Base-by-base conservation (phyloP, 2,329 filamentous ascomycete species). In the Daldinia eschscholtzii region DNA sequence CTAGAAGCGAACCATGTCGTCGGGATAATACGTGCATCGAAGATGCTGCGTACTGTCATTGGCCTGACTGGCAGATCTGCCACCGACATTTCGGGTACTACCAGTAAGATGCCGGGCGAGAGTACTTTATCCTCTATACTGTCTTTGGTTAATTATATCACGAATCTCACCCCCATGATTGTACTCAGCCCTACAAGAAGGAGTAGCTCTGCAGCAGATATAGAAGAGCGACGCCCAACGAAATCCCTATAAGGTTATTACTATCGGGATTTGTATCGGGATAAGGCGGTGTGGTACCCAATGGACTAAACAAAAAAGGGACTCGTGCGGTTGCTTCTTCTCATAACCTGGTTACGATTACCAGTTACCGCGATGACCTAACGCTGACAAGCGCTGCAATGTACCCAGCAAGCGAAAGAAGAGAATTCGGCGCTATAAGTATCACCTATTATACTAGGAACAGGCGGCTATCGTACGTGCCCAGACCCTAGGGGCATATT, bases 201-300 rank as follows among this genome's bases (percentile, higher is more conserved):
- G 15, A 52, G 46, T 18, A 50, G 26, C 6, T 50, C 6, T 53
- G 46, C 28, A 6, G 39, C 28, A 61, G 15, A 55, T 46, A 28
- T 28, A 35, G 42, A 30, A 37, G 48, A 26, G 33, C 37, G 35
- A 13, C 26, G 13, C 23, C 26, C 10, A 10, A 52, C n/a, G 10
- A 23, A 50, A 12, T 18, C 6, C 35, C 37, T 28, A 30, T 30
- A 42, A 20, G 13, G 48, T 30, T n/a, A 53, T 63, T 28, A 18
- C 55, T 10, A 39, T 64, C 64, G 44, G 39, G 60, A 30, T 42
- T 55, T 58, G 37, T 64, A 18, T 64, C 30, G 35, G 23, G 52
- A 57, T 56, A 50, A 64, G 48, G 60, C 60, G 57, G 61, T 62
- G 64, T 61, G 33, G n/a, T 57, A 10, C 35, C 53, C 53, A 52